Percentiles rank a stretch among this genome's conserved stretches.
These are phyloP conservation scores for Eutypa lata DNA, from an alignment of 2,329 filamentous ascomycete species.

Conservation along the genomic window DNA sequence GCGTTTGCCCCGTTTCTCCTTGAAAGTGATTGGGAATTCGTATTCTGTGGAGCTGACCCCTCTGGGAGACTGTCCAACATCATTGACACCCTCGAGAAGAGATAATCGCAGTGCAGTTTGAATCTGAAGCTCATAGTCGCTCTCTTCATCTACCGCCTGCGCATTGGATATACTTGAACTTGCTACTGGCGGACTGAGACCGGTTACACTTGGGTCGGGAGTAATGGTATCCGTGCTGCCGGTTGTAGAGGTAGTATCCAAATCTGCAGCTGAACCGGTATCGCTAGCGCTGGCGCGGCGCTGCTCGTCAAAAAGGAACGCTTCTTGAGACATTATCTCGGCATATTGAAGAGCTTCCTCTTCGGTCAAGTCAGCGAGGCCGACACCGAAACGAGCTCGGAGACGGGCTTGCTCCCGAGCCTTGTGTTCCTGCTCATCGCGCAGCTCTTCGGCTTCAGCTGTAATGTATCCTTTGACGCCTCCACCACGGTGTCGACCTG, in stretches of 20 bases:
- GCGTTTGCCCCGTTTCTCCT: constrained; percentile 40
- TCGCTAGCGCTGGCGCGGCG: constrained; percentile 50
- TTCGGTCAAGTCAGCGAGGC: constrained; percentile 64
- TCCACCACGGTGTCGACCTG: constrained; percentile 56
- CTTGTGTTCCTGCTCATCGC: constrained; percentile 65
- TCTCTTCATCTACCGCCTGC: constrained; percentile 37
- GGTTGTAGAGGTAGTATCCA: constrained; percentile 33
- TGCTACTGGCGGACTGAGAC: constrained; percentile 30
- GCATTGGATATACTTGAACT: constrained; percentile 21
- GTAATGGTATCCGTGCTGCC: constrained; percentile 47
- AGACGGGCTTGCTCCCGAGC: constrained; percentile 68
- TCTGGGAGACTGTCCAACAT: constrained; percentile 41
- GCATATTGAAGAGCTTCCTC: constrained; percentile 64
- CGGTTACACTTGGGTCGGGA: constrained; percentile 51
- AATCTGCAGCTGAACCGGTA: constrained; percentile 48
- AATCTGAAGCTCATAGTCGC: constrained; percentile 59
- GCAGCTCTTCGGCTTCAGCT: constrained; percentile 79
- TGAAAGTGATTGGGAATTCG: constrained; percentile 50
- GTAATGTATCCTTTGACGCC: constrained; percentile 79
- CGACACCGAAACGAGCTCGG: constrained; percentile 78
- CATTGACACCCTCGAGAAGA: constrained; percentile 53
- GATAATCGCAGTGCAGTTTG: constrained; percentile 62
- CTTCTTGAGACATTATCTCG: constrained; percentile 63
- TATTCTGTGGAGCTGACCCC: constrained; percentile 46
- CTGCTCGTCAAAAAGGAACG: constrained; percentile 54